phyloP scores from a whole-genome alignment of 164 flowering plant species.

The Liquidambar formosana region DNA sequence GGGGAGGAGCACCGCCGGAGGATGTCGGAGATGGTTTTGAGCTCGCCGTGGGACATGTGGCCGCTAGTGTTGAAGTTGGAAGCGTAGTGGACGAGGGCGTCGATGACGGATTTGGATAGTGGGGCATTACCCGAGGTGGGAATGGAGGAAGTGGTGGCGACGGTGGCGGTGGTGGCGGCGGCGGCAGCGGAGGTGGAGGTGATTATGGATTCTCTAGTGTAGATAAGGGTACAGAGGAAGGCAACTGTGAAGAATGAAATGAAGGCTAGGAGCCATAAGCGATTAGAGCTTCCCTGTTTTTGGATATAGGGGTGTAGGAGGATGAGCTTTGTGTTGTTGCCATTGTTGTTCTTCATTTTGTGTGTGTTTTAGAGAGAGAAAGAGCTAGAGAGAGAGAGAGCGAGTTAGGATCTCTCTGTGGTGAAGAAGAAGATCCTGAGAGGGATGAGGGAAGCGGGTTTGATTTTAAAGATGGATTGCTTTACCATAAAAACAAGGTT shows the following conservation, averaged over 20 bases:
- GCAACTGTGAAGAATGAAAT: constrained; percentile 57
- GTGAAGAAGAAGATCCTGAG: not conserved
- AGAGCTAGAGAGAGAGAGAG: constrained; percentile 9
- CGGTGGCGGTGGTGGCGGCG: constrained; percentile 12
- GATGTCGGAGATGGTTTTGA: constrained; percentile 38
- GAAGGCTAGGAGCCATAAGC: constrained; percentile 59
- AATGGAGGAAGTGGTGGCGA: constrained; percentile 6
- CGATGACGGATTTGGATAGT: constrained; percentile 33
- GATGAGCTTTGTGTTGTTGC: constrained; percentile 60
- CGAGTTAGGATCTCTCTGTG: not conserved
- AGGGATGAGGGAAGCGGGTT: not conserved
- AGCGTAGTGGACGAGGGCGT: constrained; percentile 45
- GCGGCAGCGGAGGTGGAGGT: constrained; percentile 18
- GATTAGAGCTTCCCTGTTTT: constrained; percentile 59
- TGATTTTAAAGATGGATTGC: constrained; percentile 13
- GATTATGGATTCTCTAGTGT: constrained; percentile 44
- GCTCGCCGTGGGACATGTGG: constrained; percentile 41
- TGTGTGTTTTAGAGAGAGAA: not conserved
- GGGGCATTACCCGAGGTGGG: constrained; percentile 2
- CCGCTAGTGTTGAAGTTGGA: constrained; percentile 38
- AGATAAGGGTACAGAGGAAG: constrained; percentile 55
- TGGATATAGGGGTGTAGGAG: constrained; percentile 77
- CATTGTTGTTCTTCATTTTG: constrained; percentile 46
- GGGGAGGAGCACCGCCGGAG: constrained; percentile 45
- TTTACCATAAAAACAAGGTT: not conserved